Evolutionary conservation across 257 asterid species (phyloP).

Genomic region (Jacaranda mimosifolia): DNA sequence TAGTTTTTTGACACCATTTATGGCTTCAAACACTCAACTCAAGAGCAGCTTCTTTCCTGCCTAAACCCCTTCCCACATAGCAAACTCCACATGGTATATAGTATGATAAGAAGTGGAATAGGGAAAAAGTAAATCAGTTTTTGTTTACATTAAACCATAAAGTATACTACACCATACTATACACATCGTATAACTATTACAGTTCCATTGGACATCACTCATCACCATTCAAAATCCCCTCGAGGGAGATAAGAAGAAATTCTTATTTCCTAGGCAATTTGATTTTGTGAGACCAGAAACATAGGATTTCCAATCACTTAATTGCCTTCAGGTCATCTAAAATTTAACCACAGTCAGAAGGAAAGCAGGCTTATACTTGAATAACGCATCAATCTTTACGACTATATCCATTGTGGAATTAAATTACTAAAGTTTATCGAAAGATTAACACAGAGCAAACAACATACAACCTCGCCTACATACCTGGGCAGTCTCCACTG

Average conservation of each 20-base stretch:
- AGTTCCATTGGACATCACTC: not conserved
- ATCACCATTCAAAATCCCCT: not conserved
- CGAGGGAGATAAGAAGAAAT: not conserved
- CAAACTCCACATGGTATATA: not conserved
- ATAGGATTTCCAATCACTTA: constrained; percentile 1
- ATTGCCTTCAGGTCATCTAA: not conserved
- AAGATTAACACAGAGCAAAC: constrained; percentile 6
- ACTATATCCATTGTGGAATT: not conserved
- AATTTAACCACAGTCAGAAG: not conserved
- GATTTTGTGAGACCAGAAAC: not conserved
- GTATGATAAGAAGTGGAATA: not conserved
- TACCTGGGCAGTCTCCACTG: constrained; percentile 75
- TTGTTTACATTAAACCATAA: not conserved
- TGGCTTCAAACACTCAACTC: not conserved
- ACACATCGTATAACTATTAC: not conserved
- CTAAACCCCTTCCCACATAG: not conserved
- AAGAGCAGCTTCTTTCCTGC: not conserved
- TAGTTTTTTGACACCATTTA: not conserved
- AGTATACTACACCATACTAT: not conserved
- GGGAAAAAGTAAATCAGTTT: not conserved
- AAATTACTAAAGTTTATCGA: not conserved
- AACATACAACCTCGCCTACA: constrained; percentile 7
- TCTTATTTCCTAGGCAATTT: not conserved
- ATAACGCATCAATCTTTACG: not conserved
- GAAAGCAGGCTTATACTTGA: not conserved